Evolutionary conservation across 176 grass and related monocot species (phyloP).

Genomic region (Tuctoria greenei): DNA sequence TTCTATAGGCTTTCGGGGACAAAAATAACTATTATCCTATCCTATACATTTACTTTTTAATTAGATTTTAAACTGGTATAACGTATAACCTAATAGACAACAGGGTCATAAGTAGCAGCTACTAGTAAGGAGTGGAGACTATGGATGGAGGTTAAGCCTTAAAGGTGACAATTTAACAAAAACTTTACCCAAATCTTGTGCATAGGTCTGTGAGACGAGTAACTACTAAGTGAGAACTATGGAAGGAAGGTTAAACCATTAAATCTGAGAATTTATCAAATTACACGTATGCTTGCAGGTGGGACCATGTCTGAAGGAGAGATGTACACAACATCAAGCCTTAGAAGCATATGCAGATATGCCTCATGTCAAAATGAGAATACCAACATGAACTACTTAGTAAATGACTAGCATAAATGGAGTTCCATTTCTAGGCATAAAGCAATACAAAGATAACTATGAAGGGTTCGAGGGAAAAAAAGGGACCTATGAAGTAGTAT

Average conservation of each 20-base stretch:
- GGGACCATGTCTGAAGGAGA: constrained; percentile 2
- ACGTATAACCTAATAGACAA: neutral
- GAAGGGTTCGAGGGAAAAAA: neutral
- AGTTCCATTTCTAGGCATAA: constrained; percentile 11
- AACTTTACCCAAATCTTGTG: neutral
- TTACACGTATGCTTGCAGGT: constrained; percentile 28
- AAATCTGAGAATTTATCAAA: neutral
- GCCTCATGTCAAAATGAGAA: constrained; percentile 7
- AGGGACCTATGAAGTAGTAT: constrained; percentile 93
- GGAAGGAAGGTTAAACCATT: neutral
- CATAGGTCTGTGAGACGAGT: neutral
- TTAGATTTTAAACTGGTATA: constrained; percentile 1
- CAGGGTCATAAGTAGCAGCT: neutral
- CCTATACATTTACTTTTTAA: neutral
- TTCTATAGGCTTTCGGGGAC: neutral
- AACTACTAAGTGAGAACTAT: neutral
- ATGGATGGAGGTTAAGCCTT: neutral
- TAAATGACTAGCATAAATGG: constrained; percentile 12
- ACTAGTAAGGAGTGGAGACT: neutral
- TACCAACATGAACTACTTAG: neutral
- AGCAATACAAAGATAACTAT: neutral
- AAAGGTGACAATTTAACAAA: neutral
- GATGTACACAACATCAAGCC: neutral
- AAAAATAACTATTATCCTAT: neutral
- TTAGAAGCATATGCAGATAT: constrained; percentile 24